Evolutionary conservation across 2,329 filamentous ascomycete species (phyloP).

Genomic region (Fusarium sp.): DNA sequence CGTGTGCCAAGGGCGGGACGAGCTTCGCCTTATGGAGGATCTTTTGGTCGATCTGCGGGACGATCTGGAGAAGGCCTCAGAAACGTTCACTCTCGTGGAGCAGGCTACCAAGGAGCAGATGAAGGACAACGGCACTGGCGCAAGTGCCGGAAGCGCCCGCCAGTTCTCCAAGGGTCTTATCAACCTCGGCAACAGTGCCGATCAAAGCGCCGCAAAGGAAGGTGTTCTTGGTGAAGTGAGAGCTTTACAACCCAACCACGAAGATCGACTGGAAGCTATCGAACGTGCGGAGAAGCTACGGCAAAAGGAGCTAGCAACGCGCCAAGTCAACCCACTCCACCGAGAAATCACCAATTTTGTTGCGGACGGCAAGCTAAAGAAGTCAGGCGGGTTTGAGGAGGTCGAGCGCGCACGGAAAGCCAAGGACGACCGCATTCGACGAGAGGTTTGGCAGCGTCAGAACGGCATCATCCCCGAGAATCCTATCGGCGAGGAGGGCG

Average conservation of each 20-base stretch:
- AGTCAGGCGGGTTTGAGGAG: slow-evolving; percentile 94
- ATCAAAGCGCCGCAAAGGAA: slow-evolving; percentile 88
- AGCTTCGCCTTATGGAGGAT: slow-evolving; percentile 96
- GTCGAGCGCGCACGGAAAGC: slow-evolving; percentile 84
- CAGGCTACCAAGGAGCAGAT: slow-evolving; percentile 98
- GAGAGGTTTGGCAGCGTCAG: slow-evolving; percentile 78
- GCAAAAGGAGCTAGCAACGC: slow-evolving; percentile 85
- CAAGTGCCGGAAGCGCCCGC: slow-evolving; percentile 61
- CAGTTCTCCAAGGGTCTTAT: slow-evolving; percentile 65
- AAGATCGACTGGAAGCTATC: slow-evolving; percentile 91
- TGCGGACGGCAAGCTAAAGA: slow-evolving; percentile 90
- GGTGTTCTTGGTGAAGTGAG: slow-evolving; percentile 92
- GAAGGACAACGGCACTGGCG: slow-evolving; percentile 71
- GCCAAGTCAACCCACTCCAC: slow-evolving; percentile 79
- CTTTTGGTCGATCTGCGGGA: slow-evolving; percentile 91
- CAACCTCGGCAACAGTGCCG: slow-evolving; percentile 64
- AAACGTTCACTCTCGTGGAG: slow-evolving; percentile 95
- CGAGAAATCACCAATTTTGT: slow-evolving; percentile 89
- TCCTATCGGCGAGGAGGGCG: slow-evolving; percentile 52
- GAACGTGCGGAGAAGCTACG: slow-evolving; percentile 94
- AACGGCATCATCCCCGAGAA: slow-evolving; percentile 64
- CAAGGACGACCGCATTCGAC: slow-evolving; percentile 87
- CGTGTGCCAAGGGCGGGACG: slow-evolving; percentile 93
- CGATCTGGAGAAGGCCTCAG: slow-evolving; percentile 91
- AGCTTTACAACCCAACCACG: slow-evolving; percentile 93